Conservation (phyloP, 1,284 basidiomycete genomes). For the Ceratobasidium sp. region DNA sequence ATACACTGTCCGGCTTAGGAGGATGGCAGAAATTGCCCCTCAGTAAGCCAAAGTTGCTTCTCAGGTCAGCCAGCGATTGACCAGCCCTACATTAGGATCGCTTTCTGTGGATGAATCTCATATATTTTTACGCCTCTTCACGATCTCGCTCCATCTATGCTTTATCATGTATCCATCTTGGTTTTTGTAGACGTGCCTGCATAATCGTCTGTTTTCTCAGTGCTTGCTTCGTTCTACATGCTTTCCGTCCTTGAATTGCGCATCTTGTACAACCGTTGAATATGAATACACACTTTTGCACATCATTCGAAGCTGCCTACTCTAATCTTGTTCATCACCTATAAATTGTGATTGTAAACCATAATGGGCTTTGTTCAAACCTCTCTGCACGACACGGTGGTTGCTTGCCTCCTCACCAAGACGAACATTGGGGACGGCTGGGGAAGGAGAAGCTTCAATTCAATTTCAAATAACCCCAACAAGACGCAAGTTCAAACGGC, state of each 20-base stretch:
- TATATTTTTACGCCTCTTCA: not conserved
- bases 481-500: too few species aligned
- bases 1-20: slow-evolving; percentile 25
- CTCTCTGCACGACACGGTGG: too few species aligned
- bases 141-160: slow-evolving; percentile 12
- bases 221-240: not conserved
- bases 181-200: not conserved
- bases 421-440: too few species aligned
- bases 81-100: not conserved
- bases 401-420: too few species aligned
- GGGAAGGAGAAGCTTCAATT: too few species aligned
- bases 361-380: too few species aligned
- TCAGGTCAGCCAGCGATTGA: not conserved
- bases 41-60: slow-evolving; percentile 6
- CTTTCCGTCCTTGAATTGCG: not conserved
- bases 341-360: not conserved
- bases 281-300: not conserved
- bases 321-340: not conserved
- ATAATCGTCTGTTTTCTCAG: not conserved
- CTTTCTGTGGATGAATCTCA: slow-evolving; percentile 20
- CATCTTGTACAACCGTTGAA: slow-evolving; percentile 10
- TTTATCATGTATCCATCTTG: slow-evolving; percentile 13
- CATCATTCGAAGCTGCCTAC: not conserved
- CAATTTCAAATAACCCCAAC: too few species aligned
- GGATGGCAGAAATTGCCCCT: slow-evolving; percentile 27